Evolutionary conservation across 2,329 filamentous ascomycete genomes (phyloP).

Genomic region (Xylariaceae sp.): DNA sequence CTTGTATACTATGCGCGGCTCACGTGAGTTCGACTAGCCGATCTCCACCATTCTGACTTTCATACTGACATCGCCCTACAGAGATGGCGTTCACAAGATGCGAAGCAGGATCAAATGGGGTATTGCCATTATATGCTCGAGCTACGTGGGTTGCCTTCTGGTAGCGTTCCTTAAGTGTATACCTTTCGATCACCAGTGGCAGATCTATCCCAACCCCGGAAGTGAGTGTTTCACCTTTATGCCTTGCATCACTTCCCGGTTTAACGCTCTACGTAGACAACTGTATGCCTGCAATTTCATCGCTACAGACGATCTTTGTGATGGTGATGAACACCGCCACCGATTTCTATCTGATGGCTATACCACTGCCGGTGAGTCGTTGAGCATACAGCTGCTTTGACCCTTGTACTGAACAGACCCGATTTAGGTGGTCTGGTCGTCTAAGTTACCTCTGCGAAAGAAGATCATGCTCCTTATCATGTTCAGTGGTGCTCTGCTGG

Average conservation of each 20-base stretch:
- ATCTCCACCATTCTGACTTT: neutral
- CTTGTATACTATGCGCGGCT: constrained; percentile 20
- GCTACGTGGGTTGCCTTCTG: constrained; percentile 40
- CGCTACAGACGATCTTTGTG: constrained; percentile 41
- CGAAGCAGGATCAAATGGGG: constrained; percentile 35
- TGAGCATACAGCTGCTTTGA: constrained; percentile 2
- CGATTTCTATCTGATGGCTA: constrained; percentile 45
- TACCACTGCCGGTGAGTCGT: constrained; percentile 38
- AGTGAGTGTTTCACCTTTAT: constrained; percentile 29
- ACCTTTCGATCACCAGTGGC: constrained; percentile 42
- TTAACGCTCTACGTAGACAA: constrained; percentile 16
- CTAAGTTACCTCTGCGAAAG: constrained; percentile 33
- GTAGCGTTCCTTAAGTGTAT: constrained; percentile 40
- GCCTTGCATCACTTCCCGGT: neutral
- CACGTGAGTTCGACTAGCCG: constrained; percentile 12
- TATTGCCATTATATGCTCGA: constrained; percentile 34
- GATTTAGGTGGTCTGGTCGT: constrained; percentile 37
- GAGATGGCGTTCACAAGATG: constrained; percentile 35
- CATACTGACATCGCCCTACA: constrained; percentile 11
- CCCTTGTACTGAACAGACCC: neutral
- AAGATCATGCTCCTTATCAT: constrained; percentile 43
- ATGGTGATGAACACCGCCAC: constrained; percentile 43
- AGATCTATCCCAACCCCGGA: constrained; percentile 46
- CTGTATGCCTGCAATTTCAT: constrained; percentile 43
- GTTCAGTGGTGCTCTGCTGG: constrained; percentile 46